Evolutionary conservation across 2,329 filamentous ascomycete species (phyloP), one percentile per base, ranked within the genome.

Genomic region (Meredithiella fracta): DNA sequence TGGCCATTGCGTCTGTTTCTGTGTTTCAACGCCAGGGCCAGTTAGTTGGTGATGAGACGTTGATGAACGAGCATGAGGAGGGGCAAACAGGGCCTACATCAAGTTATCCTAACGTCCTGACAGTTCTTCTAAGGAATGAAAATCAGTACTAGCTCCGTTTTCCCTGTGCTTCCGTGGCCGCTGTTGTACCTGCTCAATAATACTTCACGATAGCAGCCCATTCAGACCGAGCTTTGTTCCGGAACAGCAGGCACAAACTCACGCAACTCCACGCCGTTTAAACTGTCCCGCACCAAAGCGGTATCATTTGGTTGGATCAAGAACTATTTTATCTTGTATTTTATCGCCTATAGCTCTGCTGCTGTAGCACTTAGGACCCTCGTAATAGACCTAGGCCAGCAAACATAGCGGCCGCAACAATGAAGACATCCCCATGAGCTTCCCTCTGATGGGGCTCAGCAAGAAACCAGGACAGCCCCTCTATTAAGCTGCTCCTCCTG

Each of bases 201-300:
- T 44, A 20, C 20, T 22, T 17, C 15, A 22, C 4, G 20, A 17
- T 20, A 17, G 40, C n/a, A 44, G 29, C 11, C 5, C 29, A 34
- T 34, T 11, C 29, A 34, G 11, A 34, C 8, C 7, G 22, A n/a
- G 49, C 26, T 29, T 51, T 31, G 49, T 29, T 25, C 49, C 25
- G 49, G 49, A 51, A 31, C 49, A 51, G 49, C 6, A 51, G 49
- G 49, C 49, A 51, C 49, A 51, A 31, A 51, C 22, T 14, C 44
- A 20, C 14, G 15, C 6, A 44, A n/a, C 40, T 44, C n/a, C 11
- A 44, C 15, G 40, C 40, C 40, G n/a, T n/a, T 44, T 44, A 20
- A 44, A 44, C 40, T 2, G n/a, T 22, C 40, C 40, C 5, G 11
- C 29, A 34, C 29, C 11, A 34, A 34, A 34, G 11, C 29, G 11